phyloP scores from a whole-genome alignment of 2,329 filamentous ascomycete species.

The Ophiostoma himal-ulmi region DNA sequence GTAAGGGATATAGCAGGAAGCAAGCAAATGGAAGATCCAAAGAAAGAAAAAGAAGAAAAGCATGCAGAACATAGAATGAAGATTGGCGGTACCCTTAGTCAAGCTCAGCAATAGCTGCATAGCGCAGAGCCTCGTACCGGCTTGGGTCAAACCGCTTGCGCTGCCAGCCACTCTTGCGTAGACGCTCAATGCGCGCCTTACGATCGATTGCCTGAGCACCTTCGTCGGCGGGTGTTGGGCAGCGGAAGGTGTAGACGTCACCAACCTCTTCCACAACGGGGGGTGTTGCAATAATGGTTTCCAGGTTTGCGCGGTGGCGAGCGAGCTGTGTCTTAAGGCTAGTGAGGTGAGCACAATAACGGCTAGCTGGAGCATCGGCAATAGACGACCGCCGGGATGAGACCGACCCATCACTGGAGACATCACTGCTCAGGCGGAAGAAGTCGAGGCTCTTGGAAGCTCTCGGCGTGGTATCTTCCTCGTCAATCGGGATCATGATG shows the following conservation, averaged over 20 bases:
- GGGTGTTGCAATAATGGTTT: conserved; percentile 35
- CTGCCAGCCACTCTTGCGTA: conserved; percentile 51
- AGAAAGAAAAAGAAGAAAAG: background rate
- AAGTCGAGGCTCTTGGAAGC: conserved; percentile 11
- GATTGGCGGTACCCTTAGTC: conserved; percentile 25
- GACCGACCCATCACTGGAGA: background rate
- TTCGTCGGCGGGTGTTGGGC: conserved; percentile 30
- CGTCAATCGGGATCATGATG: conserved; percentile 23
- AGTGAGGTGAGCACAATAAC: conserved; percentile 45
- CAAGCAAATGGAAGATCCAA: background rate
- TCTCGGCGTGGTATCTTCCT: conserved; percentile 23
- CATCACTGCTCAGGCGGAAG: background rate
- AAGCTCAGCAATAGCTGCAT: conserved; percentile 48
- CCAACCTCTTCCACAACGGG: background rate
- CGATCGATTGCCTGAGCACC: conserved; percentile 40
- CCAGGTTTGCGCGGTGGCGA: conserved; percentile 44
- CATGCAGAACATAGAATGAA: background rate
- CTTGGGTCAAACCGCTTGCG: conserved; percentile 49
- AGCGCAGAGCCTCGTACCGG: conserved; percentile 49
- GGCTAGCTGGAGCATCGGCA: conserved; percentile 37
- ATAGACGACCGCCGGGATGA: conserved; percentile 11
- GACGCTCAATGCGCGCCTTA: conserved; percentile 47
- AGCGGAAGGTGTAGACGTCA: conserved; percentile 15
- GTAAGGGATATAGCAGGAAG: background rate
- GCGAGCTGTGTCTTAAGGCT: conserved; percentile 45